Evolutionary conservation across 1,139 yeast genomes (phyloP), one percentile per base, ranked within the genome.

Genomic region (Lodderomyces elongisporus): DNA sequence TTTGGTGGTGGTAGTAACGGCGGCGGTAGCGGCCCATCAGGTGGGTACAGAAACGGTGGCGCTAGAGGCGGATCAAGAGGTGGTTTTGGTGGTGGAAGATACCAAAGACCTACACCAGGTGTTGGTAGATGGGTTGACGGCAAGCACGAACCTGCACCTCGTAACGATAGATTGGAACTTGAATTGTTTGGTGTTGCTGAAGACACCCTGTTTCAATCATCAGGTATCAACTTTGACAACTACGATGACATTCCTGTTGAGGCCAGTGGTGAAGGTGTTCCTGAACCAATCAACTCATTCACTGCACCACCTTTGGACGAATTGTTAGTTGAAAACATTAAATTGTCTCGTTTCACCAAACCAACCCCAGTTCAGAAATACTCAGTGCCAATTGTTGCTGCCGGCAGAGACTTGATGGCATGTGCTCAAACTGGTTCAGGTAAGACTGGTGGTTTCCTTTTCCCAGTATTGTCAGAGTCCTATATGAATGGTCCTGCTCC

Each of bases 341-440:
- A 70, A 46, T 70, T 83, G 47, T 93, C 97, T 31, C 79, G 96
- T 63, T 93, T 91, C 73, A 78, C 84, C 45, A 87, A 75, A 65
- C 98, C 98, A 54, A 91, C 99, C 27, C 99, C 99, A 34, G 99
- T 91, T 39, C 99, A 91, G 64, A 91, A 91, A 67, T 91, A 91
- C 73, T 91, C 98, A 32, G 87, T 91, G 48, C 98, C 99, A 46
- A 91, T 93, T 52, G 95, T 93, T 48, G 88, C 95, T 41, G 79
- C 72, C 35, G 95, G 95, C 52, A 82, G 98, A 70, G 99, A 91
- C 66, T 79, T 91, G 68, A 91, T 91, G 98, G 98, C 98, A 30
- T 91, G 98, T 80, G 98, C 98, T 44, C 98, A 91, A 73, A 91
- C 98, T 51, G 97, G 93, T 85, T 89, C 97, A 38, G 99, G 99